phyloP scores from a whole-genome alignment of 1,284 basidiomycete genomes.

The Naganishia liquefaciens region DNA sequence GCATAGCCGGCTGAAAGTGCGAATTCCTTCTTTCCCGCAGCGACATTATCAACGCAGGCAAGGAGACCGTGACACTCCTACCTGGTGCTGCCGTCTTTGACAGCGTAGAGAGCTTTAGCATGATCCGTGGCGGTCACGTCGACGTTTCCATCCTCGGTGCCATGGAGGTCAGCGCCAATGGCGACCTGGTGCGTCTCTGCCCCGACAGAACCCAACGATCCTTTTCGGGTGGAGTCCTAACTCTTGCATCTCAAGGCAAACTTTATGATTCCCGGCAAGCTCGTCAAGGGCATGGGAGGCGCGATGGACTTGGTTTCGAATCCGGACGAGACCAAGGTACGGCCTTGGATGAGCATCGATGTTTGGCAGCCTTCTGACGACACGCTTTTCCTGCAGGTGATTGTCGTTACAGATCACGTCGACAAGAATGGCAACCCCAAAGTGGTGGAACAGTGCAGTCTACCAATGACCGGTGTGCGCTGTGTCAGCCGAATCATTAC shows the following conservation, averaged over 20 bases:
- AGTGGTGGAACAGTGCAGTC: constrained; percentile 75
- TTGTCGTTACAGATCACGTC: constrained; percentile 84
- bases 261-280: constrained; percentile 95
- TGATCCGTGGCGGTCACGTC: constrained; percentile 95
- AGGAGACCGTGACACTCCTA: constrained; percentile 89
- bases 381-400: constrained; percentile 42
- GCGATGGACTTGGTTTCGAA: constrained; percentile 96
- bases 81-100: constrained; percentile 90
- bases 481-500: constrained; percentile 89
- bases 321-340: constrained; percentile 70
- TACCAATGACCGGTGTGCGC: constrained; percentile 83
- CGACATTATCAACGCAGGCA: constrained; percentile 92
- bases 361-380: not conserved
- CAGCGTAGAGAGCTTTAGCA: constrained; percentile 66
- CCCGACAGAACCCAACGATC: constrained; percentile 42
- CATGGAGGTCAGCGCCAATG: constrained; percentile 89
- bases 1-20: no score
- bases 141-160: constrained; percentile 87
- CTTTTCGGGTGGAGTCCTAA: no score
- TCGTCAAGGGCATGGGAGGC: constrained; percentile 86
- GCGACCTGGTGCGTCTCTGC: constrained; percentile 64
- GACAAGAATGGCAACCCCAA: constrained; percentile 87
- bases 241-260: constrained; percentile 60
- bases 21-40: constrained; percentile 53
- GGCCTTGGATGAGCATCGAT: not conserved